phyloP scores from a whole-genome alignment of 441 rosid genomes.

The Pelargonium australe region DNA sequence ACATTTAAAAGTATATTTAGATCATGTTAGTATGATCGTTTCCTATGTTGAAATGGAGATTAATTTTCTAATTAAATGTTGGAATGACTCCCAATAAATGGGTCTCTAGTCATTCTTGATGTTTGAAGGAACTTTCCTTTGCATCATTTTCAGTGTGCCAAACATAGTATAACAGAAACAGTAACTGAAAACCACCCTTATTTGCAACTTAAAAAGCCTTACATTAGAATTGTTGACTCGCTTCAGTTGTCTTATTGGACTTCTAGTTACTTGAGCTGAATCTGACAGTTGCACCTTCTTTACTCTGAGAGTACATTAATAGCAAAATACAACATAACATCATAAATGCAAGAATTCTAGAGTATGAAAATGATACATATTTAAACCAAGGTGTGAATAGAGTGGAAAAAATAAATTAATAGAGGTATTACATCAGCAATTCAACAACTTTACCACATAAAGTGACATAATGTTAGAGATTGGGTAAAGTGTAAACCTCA shows the following conservation, averaged over 20 bases:
- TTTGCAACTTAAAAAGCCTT: conserved; percentile 24
- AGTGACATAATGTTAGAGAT: background rate
- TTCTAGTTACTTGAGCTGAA: conserved; percentile 54
- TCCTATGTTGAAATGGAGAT: too few species aligned
- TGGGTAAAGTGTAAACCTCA: too few species aligned
- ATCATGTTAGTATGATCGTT: too few species aligned
- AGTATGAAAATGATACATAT: background rate
- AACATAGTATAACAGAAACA: background rate
- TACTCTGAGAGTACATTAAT: conserved; percentile 39
- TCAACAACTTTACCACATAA: background rate
- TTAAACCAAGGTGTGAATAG: background rate
- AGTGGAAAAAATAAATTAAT: background rate
- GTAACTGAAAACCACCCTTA: conserved; percentile 5
- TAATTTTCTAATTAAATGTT: too few species aligned
- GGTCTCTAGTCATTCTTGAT: too few species aligned
- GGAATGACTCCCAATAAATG: too few species aligned
- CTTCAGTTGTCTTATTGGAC: conserved; percentile 68
- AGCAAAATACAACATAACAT: conserved; percentile 7
- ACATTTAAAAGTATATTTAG: too few species aligned
- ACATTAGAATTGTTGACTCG: conserved; percentile 46
- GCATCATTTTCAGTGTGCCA: too few species aligned
- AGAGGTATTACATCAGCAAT: background rate
- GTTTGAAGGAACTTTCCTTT: too few species aligned
- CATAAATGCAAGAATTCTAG: background rate
- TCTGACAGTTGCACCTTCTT: conserved; percentile 96